Evolutionary conservation across 2,329 filamentous ascomycete genomes (phyloP), one percentile per base, ranked within the genome.

Genomic region (Fusarium buxicola): DNA sequence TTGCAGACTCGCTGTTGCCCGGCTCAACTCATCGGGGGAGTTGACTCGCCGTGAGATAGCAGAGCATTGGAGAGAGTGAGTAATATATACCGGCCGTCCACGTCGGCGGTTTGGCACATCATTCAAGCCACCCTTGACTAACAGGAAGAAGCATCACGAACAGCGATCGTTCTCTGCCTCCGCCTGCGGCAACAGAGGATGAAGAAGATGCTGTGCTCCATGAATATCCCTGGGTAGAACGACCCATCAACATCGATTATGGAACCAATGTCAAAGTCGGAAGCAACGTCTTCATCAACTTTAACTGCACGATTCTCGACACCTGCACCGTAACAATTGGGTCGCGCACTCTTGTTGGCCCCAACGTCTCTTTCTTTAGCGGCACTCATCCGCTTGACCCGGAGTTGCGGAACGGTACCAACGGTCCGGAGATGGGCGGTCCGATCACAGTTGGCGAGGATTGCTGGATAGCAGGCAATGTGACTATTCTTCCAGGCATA

Each of bases 301-400:
- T 84, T 73, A 89, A 92, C 75, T 89, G 86, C 68, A 88, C 87
- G 7, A 90, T 92, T 72, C 79, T 96, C 27, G 93, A 96, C 73
- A 94, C 90, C 2, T 91, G 88, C 73, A 76, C 81, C 25, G 90
- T 96, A 53, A 87, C 82, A 1, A 86, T 97, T 44, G 93, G 93
- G 1, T 84, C 88, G 5, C 86, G 92, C 49, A 94, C 91, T 1
- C 78, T 97, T 24, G 80, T 95, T 36, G 93, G 91, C 0, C 92
- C 93, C 2, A 91, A 92, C 71, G 91, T 92, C 36, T 87, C 82
- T 32, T 85, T 97, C 66, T 96, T 86, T 74, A 86, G 86, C 34
- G 93, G 86, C 2, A 88, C 84, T 0, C 93, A 97, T 75, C 92
- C 92, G 2, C 77, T 93, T 1, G 91, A 96, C 67, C 91, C 91